Conservation (phyloP, 2,329 filamentous ascomycete species). For the Neurospora crassa region DNA sequence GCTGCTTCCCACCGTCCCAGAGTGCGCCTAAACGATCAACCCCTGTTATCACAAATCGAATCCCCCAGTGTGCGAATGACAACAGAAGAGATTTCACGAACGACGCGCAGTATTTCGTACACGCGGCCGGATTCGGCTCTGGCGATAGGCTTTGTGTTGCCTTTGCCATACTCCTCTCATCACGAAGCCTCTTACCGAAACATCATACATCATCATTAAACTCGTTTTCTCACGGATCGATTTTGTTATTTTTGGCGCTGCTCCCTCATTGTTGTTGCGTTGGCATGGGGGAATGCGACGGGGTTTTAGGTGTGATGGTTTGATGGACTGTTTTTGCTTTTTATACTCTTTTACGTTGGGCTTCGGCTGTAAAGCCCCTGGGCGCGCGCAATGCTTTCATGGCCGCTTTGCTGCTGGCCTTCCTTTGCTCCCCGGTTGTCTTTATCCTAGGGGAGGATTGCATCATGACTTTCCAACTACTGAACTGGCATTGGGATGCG, state of each 20-base stretch:
- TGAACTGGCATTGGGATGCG: neutral
- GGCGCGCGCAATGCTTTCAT: slow-evolving; percentile 3
- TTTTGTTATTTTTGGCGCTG: slow-evolving; percentile 6
- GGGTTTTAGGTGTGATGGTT: slow-evolving; percentile 11
- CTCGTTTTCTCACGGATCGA: slow-evolving; percentile 11
- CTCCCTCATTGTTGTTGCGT: slow-evolving; percentile 6
- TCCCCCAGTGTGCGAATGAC: slow-evolving; percentile 8
- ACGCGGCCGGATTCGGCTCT: slow-evolving; percentile 8
- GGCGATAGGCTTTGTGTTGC: slow-evolving; percentile 3
- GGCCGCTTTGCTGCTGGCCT: slow-evolving; percentile 1
- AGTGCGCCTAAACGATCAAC: slow-evolving; percentile 21
- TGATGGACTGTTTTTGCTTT: slow-evolving; percentile 8
- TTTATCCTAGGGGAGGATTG: neutral
- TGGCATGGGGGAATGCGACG: slow-evolving; percentile 1
- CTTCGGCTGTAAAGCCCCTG: slow-evolving; percentile 7
- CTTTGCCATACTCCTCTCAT: slow-evolving; percentile 14
- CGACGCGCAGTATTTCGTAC: slow-evolving; percentile 7
- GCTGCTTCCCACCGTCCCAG: slow-evolving; percentile 27
- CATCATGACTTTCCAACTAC: slow-evolving; percentile 1
- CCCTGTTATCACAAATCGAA: slow-evolving; percentile 8
- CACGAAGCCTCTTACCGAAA: slow-evolving; percentile 4
- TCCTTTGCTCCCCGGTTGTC: neutral
- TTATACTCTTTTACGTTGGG: slow-evolving; percentile 4
- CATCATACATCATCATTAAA: slow-evolving; percentile 8
- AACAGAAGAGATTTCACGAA: slow-evolving; percentile 2